A percentile compares a stretch with the other conserved stretches of the same genome.
Evolutionary conservation across 371 early-diverging fungal genomes (phyloP).

Genomic region (Mortierella sp.): DNA sequence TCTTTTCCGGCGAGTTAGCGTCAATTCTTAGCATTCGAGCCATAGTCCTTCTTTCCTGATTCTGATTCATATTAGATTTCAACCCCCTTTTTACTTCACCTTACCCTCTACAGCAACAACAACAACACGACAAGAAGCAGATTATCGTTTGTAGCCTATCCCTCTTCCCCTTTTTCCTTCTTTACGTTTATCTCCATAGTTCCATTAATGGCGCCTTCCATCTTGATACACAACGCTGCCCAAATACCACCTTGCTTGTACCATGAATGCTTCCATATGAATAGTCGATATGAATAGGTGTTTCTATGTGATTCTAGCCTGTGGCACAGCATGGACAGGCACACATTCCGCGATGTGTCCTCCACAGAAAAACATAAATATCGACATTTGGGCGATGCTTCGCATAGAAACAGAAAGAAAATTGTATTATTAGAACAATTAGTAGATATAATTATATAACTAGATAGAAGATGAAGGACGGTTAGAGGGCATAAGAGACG

Average conservation of each 20-base stretch:
- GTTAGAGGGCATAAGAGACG: not conserved
- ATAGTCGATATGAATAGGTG: too few species aligned
- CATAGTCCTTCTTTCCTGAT: not conserved
- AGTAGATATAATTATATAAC: not conserved
- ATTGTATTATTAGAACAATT: not conserved
- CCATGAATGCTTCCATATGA: not conserved
- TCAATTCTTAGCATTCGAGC: not conserved
- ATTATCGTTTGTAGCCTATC: not conserved
- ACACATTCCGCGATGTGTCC: not conserved
- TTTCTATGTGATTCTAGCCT: too few species aligned
- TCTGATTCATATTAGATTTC: not conserved
- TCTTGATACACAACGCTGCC: not conserved
- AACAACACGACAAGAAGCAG: too few species aligned
- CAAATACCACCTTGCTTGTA: not conserved
- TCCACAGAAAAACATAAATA: not conserved
- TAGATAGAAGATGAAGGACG: not conserved
- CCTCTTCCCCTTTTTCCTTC: not conserved
- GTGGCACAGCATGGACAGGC: not conserved
- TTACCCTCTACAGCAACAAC: not conserved
- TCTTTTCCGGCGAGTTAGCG: not conserved
- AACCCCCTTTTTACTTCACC: not conserved
- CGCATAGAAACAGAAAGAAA: not conserved
- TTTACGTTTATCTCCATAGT: too few species aligned
- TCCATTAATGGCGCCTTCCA: constrained; percentile 1
- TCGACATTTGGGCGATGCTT: not conserved